Evolutionary conservation across 495 filamentous ascomycete species (phyloP), one percentile per base, ranked within the genome.

Genomic region (Apodospora peruviana): DNA sequence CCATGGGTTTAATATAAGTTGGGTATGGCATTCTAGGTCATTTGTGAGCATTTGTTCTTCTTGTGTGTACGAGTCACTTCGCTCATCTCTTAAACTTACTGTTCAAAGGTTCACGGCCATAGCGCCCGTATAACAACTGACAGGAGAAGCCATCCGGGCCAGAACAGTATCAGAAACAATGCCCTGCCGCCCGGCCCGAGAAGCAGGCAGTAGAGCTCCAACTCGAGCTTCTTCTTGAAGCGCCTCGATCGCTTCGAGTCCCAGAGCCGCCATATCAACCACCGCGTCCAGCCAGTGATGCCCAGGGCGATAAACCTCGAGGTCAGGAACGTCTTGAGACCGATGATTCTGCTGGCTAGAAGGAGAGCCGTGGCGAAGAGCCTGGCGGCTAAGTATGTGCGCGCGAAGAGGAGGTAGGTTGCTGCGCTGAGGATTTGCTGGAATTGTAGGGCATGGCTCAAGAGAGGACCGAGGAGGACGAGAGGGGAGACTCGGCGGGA

Each of bases 141-240:
- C 1, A 75, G 24, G 34, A 75, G 43, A 8, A 63, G 45, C 74
- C 74, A 78, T 3, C 74, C 74, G 0, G 73, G 72, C 74, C 74
- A 78, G 40, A 77, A 74, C 40, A 76, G 18, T 45, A 74, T 7
- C 27, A 73, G 55, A 23, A 62, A 62, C 47, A 78, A 14, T 3
- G 40, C 43, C 19, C 70, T 72, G 1, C 70, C 72, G 11, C 58
- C 52, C 3, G 64, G 62, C 5, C 71, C 69, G 16, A 76, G 61
- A 23, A 76, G 52, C 39, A 71, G 52, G 4, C 64, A 57, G 40
- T 68, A 66, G 22, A 76, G 59, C 55, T 76, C 73, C 29, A 69
- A 70, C 37, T 66, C 64, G 41, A 74, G 22, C 48, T 68, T 69
- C 47, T 63, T 73, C 43, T 64, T 51, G 29, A 76, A 41, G 0